phyloP scores from a whole-genome alignment of 495 filamentous ascomycete species.

The Aspergillus panamensis region DNA sequence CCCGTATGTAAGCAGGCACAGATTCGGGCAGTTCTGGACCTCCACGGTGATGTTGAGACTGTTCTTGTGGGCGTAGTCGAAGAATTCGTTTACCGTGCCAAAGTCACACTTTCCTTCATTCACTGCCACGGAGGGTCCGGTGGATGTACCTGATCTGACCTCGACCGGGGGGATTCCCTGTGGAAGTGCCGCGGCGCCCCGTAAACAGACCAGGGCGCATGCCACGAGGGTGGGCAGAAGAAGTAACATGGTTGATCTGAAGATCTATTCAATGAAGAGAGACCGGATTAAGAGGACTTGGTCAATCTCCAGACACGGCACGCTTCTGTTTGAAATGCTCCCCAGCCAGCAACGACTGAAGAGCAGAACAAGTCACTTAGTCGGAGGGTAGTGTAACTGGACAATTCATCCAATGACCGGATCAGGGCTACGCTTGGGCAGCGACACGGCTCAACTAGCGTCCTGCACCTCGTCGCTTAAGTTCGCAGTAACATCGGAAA shows the following conservation, averaged over 20 bases:
- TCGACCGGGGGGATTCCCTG: not conserved
- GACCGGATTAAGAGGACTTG: not conserved
- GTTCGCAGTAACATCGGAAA: not conserved
- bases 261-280: not conserved
- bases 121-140: not conserved
- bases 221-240: conserved; percentile 3
- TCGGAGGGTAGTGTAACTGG: not conserved
- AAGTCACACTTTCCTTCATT: conserved; percentile 6
- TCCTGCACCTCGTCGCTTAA: not conserved
- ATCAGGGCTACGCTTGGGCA: not conserved
- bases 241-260: conserved; percentile 5
- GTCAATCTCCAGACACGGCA: not conserved
- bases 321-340: not conserved
- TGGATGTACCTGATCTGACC: not conserved
- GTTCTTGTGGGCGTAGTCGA: conserved; percentile 9
- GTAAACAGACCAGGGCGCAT: not conserved
- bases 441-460: not conserved
- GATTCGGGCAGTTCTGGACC: conserved; percentile 13
- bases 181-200: conserved; percentile 6
- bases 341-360: not conserved
- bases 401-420: not conserved
- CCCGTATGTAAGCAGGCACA: conserved; percentile 10
- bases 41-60: conserved; percentile 10
- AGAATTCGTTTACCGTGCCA: conserved; percentile 7
- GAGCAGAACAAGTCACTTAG: too few relatives aligned